Evolutionary conservation across 2,329 filamentous ascomycete species (phyloP).

Genomic region (Exophiala phaeomuriformis): DNA sequence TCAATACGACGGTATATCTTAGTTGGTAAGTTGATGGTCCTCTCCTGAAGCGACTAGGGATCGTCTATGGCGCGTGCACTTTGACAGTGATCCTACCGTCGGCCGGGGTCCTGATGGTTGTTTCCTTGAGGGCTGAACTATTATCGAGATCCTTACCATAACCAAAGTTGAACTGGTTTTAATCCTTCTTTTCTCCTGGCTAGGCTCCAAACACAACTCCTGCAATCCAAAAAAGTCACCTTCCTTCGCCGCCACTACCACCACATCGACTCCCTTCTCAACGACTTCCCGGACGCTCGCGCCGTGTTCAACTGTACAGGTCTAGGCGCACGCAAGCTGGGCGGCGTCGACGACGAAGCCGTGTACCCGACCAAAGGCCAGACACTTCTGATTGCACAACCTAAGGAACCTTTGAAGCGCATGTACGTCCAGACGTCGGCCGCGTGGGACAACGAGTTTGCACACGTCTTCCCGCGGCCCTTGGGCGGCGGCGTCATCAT

Average conservation of each 20-base stretch:
- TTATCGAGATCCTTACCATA: too few relatives aligned
- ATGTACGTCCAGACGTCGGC: slow-evolving; percentile 54
- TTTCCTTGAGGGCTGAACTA: too few relatives aligned
- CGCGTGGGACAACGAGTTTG: slow-evolving; percentile 64
- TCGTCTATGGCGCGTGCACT: too few relatives aligned
- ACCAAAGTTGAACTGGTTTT: not conserved
- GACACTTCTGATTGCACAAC: slow-evolving; percentile 59
- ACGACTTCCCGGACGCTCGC: slow-evolving; percentile 45
- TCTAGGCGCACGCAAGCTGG: slow-evolving; percentile 63
- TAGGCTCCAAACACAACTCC: slow-evolving; percentile 68
- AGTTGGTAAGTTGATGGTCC: slow-evolving; percentile 77
- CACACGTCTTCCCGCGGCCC: slow-evolving; percentile 75
- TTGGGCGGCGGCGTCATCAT: slow-evolving; percentile 68
- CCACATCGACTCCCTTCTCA: slow-evolving; percentile 30
- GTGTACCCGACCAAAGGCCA: slow-evolving; percentile 75
- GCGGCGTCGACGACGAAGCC: slow-evolving; percentile 67
- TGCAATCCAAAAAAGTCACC: slow-evolving; percentile 27
- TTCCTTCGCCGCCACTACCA: slow-evolving; percentile 4
- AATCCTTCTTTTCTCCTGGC: slow-evolving; percentile 48
- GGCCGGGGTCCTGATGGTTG: too few relatives aligned
- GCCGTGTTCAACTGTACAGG: slow-evolving; percentile 81
- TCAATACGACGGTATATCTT: slow-evolving; percentile 82
- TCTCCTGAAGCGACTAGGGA: slow-evolving; percentile 32
- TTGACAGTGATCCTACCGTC: too few relatives aligned
- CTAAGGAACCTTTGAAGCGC: slow-evolving; percentile 69